These are phyloP conservation scores for Phytophthora sansomeana DNA, from an alignment of 352 stramenopile genomes.

Conservation along the genomic window DNA sequence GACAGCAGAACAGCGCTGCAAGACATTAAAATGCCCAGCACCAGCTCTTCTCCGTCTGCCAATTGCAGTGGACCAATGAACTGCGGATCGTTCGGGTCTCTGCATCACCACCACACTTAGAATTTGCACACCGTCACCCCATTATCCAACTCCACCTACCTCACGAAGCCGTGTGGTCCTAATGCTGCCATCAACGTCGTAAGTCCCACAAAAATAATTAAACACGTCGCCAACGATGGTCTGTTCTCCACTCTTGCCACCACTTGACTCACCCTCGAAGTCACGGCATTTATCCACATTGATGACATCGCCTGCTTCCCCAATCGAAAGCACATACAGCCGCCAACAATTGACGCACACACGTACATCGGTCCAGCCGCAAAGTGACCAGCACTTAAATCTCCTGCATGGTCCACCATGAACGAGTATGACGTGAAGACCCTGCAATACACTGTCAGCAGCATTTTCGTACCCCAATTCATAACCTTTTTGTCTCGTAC, in stretches of 20 bases:
- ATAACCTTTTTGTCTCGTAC: constrained; percentile 36
- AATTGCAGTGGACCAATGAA: constrained; percentile 69
- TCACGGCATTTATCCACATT: constrained; percentile 16
- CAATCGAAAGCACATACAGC: constrained; percentile 63
- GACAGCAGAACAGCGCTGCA: constrained; percentile 67
- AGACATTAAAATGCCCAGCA: constrained; percentile 80
- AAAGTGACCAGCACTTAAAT: constrained; percentile 57
- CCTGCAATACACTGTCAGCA: constrained; percentile 32
- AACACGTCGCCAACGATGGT: constrained; percentile 41
- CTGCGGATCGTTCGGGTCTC: constrained; percentile 83
- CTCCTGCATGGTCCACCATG: constrained; percentile 87
- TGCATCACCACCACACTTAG: constrained; percentile 27
- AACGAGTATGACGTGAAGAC: constrained; percentile 91
- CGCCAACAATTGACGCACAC: constrained; percentile 51
- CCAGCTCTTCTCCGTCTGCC: constrained; percentile 71
- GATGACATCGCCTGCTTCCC: constrained; percentile 46
- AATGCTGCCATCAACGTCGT: constrained; percentile 55
- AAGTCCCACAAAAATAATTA: constrained; percentile 47
- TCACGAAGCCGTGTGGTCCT: constrained; percentile 69
- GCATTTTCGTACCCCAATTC: not conserved
- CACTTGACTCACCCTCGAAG: constrained; percentile 18
- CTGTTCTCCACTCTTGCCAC: constrained; percentile 28
- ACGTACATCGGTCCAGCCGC: constrained; percentile 71
- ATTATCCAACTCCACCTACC: constrained; percentile 34
- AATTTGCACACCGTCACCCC: not conserved